Evolutionary conservation across 805 yeast genomes (phyloP), one percentile per base, ranked within the genome.

Genomic region (Komagataella ulmi): DNA sequence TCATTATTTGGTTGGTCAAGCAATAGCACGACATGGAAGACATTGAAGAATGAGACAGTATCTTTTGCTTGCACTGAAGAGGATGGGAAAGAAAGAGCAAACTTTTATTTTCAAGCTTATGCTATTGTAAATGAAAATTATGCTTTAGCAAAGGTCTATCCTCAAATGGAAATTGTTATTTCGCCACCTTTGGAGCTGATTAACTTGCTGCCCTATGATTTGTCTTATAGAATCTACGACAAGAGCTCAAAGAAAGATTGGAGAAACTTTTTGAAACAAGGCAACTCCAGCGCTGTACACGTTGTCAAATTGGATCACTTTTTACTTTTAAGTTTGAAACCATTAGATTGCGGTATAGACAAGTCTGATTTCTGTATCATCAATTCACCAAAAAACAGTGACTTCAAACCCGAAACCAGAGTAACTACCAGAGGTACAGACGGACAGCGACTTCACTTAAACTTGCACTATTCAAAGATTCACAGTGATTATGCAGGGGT

Each of bases 151-250:
- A 72, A 74, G 53, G 75, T 86, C 1, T 95, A 88, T 60, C 99
- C 99, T 0, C 93, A 87, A 59, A 76, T 91, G 86, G 75, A 72
- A 7, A 67, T 93, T 21, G 75, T 81, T 3, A 67, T 93, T 6
- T 80, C 93, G 0, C 88, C 98, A 0, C 98, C 99, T 0, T 66
- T 93, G 48, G 87, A 86, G 57, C 72, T 93, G 53, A 89, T 86
- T 57, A 93, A 93, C 60, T 69, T 88, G 50, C 64, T 95, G 49
- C 98, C 99, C 0, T 85, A 76, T 61, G 96, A 87, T 58, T 65
- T 91, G 47, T 72, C 77, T 17, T 88, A 85, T 66, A 72, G 85
- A 52, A 72, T 93, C 12, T 85, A 84, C 64, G 93, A 89, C 62
- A 86, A 87, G 59, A 81, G 80, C 18, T 71, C 81, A 43, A 76